These are phyloP conservation scores for Globisporangium nodosum DNA, from an alignment of 352 stramenopile species.

Conservation along the genomic window DNA sequence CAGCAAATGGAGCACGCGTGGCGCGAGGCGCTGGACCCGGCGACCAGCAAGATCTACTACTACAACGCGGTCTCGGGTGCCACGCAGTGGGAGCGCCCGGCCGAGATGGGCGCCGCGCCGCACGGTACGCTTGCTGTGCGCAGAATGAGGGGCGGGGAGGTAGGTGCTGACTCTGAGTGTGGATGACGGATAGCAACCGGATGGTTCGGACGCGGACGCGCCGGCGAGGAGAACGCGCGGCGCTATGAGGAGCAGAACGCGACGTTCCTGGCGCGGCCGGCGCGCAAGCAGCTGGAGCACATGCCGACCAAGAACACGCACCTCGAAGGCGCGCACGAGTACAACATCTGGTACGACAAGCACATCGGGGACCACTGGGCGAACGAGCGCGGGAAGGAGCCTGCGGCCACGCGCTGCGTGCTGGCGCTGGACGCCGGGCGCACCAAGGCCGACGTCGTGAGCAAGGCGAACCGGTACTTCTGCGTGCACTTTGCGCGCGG, in stretches of 20 bases:
- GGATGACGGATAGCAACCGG: constrained; percentile 58
- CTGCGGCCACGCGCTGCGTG: constrained; percentile 81
- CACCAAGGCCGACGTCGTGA: constrained; percentile 88
- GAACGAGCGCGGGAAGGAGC: constrained; percentile 79
- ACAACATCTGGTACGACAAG: constrained; percentile 96
- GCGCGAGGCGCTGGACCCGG: constrained; percentile 88
- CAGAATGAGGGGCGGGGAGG: no score
- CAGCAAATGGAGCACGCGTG: constrained; percentile 43
- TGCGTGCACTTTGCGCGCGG: constrained; percentile 91
- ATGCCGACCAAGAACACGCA: constrained; percentile 83
- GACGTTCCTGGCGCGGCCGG: constrained; percentile 77
- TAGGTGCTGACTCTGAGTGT: background rate
- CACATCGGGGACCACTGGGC: constrained; percentile 90
- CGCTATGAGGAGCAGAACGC: constrained; percentile 85
- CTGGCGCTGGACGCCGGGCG: constrained; percentile 83
- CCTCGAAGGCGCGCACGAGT: constrained; percentile 90
- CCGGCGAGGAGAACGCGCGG: constrained; percentile 55
- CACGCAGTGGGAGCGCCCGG: constrained; percentile 88
- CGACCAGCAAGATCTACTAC: constrained; percentile 92
- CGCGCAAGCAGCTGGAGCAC: constrained; percentile 88
- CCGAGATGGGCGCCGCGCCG: constrained; percentile 88
- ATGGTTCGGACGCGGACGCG: constrained; percentile 91
- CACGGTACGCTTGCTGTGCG: constrained; percentile 23
- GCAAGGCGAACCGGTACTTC: constrained; percentile 85
- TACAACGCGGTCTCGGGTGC: constrained; percentile 85